phyloP scores from a whole-genome alignment of 2,329 filamentous ascomycete genomes.

The Paraphaeosphaeria sporulosa region DNA sequence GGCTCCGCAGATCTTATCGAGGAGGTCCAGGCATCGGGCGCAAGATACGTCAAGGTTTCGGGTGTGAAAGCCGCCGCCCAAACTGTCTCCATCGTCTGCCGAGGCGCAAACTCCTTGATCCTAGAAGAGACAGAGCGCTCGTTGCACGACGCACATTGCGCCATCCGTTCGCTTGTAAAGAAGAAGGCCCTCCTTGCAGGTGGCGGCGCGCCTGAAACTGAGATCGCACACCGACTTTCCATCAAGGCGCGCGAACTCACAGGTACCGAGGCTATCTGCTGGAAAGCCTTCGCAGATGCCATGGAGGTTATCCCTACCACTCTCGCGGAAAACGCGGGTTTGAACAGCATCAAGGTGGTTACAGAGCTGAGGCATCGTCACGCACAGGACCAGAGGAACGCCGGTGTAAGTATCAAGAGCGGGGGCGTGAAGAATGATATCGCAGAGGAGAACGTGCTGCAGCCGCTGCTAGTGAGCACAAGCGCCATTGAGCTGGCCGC shows the following conservation, averaged over 20 bases:
- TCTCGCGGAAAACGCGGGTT: constrained; percentile 92
- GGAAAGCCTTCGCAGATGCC: constrained; percentile 97
- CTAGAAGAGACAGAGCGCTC: constrained; percentile 97
- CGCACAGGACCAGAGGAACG: constrained; percentile 93
- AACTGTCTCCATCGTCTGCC: constrained; percentile 93
- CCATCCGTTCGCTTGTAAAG: constrained; percentile 96
- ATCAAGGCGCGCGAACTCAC: constrained; percentile 82
- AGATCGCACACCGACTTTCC: constrained; percentile 87
- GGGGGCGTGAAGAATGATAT: constrained; percentile 98
- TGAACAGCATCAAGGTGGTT: constrained; percentile 99
- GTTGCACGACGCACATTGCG: constrained; percentile 95
- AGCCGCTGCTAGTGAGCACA: constrained; percentile 94
- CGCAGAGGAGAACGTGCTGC: constrained; percentile 93
- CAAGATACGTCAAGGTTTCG: constrained; percentile 92
- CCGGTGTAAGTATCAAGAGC: constrained; percentile 97
- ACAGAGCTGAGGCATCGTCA: constrained; percentile 94
- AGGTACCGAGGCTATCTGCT: constrained; percentile 96
- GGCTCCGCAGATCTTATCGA: constrained; percentile 93
- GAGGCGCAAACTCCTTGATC: constrained; percentile 92
- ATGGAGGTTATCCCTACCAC: constrained; percentile 98
- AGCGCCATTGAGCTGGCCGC: constrained; percentile 96
- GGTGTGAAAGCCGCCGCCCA: constrained; percentile 84
- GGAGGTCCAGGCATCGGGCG: constrained; percentile 85
- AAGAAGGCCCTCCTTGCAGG: constrained; percentile 99
- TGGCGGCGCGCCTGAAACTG: constrained; percentile 94